Percentiles rank a stretch among this genome's conserved stretches.
Evolutionary conservation across 2,329 filamentous ascomycete species (phyloP).

Genomic region (Fusarium clavum): DNA sequence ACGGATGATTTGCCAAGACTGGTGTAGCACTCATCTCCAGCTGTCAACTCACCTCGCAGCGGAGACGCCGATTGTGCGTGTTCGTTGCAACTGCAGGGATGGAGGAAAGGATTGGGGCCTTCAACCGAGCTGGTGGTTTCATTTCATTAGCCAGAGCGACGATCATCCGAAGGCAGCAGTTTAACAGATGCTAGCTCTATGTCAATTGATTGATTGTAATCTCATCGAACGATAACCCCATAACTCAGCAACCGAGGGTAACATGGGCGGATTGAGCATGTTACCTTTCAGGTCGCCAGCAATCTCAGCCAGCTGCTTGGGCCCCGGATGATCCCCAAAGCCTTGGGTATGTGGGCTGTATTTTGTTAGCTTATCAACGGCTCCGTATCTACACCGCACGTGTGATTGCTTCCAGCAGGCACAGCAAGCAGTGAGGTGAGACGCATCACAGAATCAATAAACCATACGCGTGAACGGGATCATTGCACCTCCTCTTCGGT

Average conservation of each 20-base stretch:
- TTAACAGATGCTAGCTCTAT: constrained; percentile 9
- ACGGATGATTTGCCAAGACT: constrained; percentile 32
- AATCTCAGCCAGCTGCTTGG: constrained; percentile 31
- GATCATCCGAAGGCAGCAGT: constrained; percentile 32
- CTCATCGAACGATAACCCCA: constrained; percentile 17
- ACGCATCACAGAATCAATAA: constrained; percentile 4
- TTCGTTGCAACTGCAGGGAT: constrained; percentile 29
- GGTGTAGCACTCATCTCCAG: constrained; percentile 26
- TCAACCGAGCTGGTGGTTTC: constrained; percentile 39
- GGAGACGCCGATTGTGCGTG: constrained; percentile 17
- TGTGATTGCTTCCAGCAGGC: constrained; percentile 15
- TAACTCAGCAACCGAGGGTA: constrained; percentile 32
- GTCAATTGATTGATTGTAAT: constrained; percentile 15
- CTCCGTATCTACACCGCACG: constrained; percentile 25
- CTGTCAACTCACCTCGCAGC: constrained; percentile 26
- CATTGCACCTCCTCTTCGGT: constrained; percentile 18
- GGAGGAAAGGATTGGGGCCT: constrained; percentile 12
- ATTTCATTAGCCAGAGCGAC: constrained; percentile 24
- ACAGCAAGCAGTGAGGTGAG: neutral
- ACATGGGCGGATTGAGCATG: constrained; percentile 28
- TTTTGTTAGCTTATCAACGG: neutral
- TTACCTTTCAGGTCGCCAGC: constrained; percentile 24
- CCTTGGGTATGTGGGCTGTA: constrained; percentile 11
- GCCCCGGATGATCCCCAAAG: constrained; percentile 20
- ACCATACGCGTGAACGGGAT: constrained; percentile 14